phyloP scores from a whole-genome alignment of 257 asterid species.

The Lycium barbarum region DNA sequence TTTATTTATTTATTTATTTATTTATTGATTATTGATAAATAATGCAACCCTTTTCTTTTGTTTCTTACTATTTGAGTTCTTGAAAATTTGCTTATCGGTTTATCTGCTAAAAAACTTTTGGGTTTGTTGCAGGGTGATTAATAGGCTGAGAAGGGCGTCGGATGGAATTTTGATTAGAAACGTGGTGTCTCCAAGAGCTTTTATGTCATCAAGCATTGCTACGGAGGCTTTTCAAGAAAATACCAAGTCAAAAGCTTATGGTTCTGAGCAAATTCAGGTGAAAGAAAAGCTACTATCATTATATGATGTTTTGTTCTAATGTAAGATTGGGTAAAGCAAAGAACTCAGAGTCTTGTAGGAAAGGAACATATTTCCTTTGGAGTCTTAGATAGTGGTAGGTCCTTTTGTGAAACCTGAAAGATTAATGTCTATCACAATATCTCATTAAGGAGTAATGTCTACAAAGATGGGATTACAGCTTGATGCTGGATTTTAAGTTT shows the following conservation, averaged over 20 bases:
- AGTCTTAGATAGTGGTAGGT: slow-evolving; percentile 15
- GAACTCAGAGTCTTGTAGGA: background rate
- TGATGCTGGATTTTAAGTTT: slow-evolving; percentile 11
- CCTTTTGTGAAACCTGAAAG: background rate
- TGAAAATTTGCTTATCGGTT: background rate
- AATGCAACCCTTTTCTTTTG: slow-evolving; percentile 1
- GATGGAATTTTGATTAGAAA: slow-evolving; percentile 47
- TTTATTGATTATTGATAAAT: background rate
- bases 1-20: background rate
- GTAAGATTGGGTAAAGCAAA: background rate
- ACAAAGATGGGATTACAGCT: slow-evolving; percentile 4
- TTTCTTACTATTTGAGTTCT: slow-evolving; percentile 18
- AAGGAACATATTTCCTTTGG: background rate
- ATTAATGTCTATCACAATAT: background rate
- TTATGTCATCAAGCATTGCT: slow-evolving; percentile 72
- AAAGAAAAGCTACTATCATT: slow-evolving; percentile 4
- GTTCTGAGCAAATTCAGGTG: slow-evolving; percentile 99
- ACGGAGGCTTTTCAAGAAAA: slow-evolving; percentile 67
- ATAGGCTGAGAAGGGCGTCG: slow-evolving; percentile 52
- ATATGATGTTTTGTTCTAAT: background rate
- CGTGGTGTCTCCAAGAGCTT: slow-evolving; percentile 63
- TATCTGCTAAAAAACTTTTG: slow-evolving; percentile 16
- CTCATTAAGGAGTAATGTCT: slow-evolving; percentile 3
- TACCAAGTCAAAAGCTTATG: slow-evolving; percentile 68
- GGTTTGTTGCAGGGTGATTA: slow-evolving; percentile 55